phyloP scores from a whole-genome alignment of 257 asterid genomes.

The Euphrasia confusa region DNA sequence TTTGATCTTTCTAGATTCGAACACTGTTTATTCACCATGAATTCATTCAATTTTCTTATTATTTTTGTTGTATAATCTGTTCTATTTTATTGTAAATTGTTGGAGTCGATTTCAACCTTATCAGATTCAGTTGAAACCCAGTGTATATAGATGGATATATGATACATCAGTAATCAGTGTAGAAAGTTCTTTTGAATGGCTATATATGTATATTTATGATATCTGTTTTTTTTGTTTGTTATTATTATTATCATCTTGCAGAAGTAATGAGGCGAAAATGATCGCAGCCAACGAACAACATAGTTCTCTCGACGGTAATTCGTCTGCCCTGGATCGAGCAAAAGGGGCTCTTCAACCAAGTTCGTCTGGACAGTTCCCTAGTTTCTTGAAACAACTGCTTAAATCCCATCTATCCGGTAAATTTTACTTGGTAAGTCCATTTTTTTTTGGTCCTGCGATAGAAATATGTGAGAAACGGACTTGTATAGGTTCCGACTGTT shows the following conservation, averaged over 20 bases:
- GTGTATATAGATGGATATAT: too few species aligned
- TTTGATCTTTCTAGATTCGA: too few species aligned
- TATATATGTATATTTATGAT: slow-evolving; percentile 3
- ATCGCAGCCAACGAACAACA: slow-evolving; percentile 10
- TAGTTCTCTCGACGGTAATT: slow-evolving; percentile 22
- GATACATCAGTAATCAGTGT: too few species aligned
- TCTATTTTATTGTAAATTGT: too few species aligned
- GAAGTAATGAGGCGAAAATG: slow-evolving; percentile 27
- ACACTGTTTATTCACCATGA: too few species aligned
- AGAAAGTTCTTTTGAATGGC: neutral
- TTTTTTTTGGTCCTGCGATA: neutral
- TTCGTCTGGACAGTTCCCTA: slow-evolving; percentile 35
- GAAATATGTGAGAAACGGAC: neutral
- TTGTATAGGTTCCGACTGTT: neutral
- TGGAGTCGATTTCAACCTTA: too few species aligned
- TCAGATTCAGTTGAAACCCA: too few species aligned
- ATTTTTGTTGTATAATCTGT: too few species aligned
- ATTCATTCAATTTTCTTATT: too few species aligned
- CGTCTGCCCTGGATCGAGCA: slow-evolving; percentile 34
- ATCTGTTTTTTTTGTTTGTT: slow-evolving; percentile 11
- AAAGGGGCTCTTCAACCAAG: slow-evolving; percentile 38
- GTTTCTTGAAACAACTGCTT: slow-evolving; percentile 46
- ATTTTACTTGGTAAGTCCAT: slow-evolving; percentile 54
- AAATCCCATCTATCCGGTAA: slow-evolving; percentile 54
- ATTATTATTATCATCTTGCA: slow-evolving; percentile 13